Percentiles rank a stretch among this genome's conserved stretches.
Conservation (phyloP, 495 filamentous ascomycete genomes). For the Niebla homalea region DNA sequence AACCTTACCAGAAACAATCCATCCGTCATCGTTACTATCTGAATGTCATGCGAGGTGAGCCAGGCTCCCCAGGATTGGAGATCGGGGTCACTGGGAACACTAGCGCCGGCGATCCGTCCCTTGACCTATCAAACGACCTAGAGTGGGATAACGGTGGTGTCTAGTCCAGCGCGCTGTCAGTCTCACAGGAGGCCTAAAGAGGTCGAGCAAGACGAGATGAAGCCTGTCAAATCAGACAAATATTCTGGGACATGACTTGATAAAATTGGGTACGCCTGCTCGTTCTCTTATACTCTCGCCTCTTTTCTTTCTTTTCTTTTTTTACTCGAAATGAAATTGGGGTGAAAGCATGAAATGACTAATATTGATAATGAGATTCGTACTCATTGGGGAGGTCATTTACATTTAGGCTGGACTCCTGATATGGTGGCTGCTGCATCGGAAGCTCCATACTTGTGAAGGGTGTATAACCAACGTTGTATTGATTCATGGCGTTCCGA, state of each 20-base stretch:
- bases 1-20: background rate
- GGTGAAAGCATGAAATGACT: background rate
- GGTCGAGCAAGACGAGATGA: slow-evolving; percentile 8
- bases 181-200: slow-evolving; percentile 6
- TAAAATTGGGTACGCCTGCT: no score
- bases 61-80: slow-evolving; percentile 55
- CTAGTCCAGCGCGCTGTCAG: slow-evolving; percentile 34
- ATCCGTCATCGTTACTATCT: background rate
- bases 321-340: slow-evolving; percentile 6
- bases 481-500: slow-evolving; percentile 59
- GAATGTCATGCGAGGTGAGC: slow-evolving; percentile 38
- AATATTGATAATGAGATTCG: slow-evolving; percentile 17
- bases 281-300: no score
- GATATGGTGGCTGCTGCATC: slow-evolving; percentile 42
- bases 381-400: slow-evolving; percentile 30
- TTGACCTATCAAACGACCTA: slow-evolving; percentile 67
- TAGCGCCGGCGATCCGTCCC: slow-evolving; percentile 44
- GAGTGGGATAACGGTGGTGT: slow-evolving; percentile 78
- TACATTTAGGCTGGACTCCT: slow-evolving; percentile 56
- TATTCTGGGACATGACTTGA: background rate
- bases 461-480: slow-evolving; percentile 60
- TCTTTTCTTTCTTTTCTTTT: background rate
- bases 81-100: slow-evolving; percentile 55
- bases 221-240: slow-evolving; percentile 1
- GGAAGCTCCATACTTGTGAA: slow-evolving; percentile 66